Evolutionary conservation across 2,329 filamentous ascomycete species (phyloP).

Genomic region (Tolypocladium guangdongense): DNA sequence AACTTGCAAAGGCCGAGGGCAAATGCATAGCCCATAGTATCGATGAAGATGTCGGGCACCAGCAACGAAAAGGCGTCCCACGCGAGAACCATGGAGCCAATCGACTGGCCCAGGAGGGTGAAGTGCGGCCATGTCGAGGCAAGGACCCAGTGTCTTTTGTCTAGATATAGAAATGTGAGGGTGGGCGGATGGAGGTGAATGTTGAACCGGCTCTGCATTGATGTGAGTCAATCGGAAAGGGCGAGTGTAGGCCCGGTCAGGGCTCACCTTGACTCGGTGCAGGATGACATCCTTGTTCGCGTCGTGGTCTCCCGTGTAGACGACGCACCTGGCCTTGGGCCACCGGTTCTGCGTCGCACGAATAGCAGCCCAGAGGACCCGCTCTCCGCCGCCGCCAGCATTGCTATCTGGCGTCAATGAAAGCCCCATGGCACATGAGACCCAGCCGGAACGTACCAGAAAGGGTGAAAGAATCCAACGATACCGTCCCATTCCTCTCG

Average conservation of each 20-base stretch:
- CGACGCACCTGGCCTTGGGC: conserved; percentile 78
- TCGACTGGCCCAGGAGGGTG: conserved; percentile 84
- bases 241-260: not conserved
- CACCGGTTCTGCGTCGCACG: conserved; percentile 80
- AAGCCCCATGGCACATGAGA: not conserved
- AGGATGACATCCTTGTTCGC: conserved; percentile 73
- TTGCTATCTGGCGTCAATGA: conserved; percentile 46
- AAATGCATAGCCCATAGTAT: conserved; percentile 98
- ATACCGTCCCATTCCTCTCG: conserved; percentile 65
- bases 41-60: conserved; percentile 86
- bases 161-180: conserved; percentile 81
- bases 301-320: conserved; percentile 94
- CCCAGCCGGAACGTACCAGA: conserved; percentile 53
- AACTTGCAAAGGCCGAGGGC: conserved; percentile 71
- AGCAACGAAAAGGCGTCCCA: conserved; percentile 90
- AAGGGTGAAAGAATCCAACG: conserved; percentile 94
- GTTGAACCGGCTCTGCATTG: conserved; percentile 67
- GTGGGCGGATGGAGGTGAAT: conserved; percentile 78
- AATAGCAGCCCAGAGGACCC: conserved; percentile 93
- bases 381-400: conserved; percentile 88
- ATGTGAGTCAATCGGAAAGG: conserved; percentile 5
- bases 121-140: conserved; percentile 83
- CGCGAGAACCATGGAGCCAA: conserved; percentile 78
- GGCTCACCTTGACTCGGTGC: conserved; percentile 56
- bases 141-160: conserved; percentile 76